Base-by-base conservation (phyloP, 306 rosid genomes). In the Phaseolus lunatus region DNA sequence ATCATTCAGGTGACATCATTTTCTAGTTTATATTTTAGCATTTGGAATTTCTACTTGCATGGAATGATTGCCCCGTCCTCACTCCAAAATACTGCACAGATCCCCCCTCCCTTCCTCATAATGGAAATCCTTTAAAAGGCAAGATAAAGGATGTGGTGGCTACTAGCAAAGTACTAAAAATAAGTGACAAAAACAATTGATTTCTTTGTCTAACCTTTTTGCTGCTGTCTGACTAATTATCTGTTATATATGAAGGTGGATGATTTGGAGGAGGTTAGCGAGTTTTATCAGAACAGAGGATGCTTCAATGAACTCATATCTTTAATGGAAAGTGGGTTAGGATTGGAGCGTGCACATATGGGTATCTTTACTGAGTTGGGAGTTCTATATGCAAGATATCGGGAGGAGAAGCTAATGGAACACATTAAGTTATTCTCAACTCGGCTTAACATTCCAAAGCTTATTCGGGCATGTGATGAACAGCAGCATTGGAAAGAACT, bases 401-500 rank as follows among this genome's bases (percentile, higher is more conserved):
- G 97, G 66, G 84, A 83, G 0, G 98, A 94, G 79, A 94, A 94
- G 85, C 89, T 94, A 73, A 94, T 94, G 98, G 98, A 94, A 88
- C 98, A 94, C 78, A 91, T 94, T 76, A 94, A 94, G 77, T 81
- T 91, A 79, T 94, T 94, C 84, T 88, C 98, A 22, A 94, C 93
- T 62, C 91, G 98, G 62, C 90, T 94, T 44, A 94, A 94, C 79
- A 94, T 94, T 85, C 98, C 98, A 47, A 94, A 94, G 86, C 94
- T 94, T 80, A 94, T 94, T n/a, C 87, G 98, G 70, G 98, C 98
- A 70, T 91, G 98, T 78, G 97, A 94, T 86, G 97, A 94, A 54
- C 98, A 94, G 68, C 97, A 94, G 69, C 98, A 94, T 59, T 94
- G 98, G 98, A 89, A 90, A 87, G 97, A 94, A 80, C 96, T 94